phyloP scores from a whole-genome alignment of 78 protist species.

The Acrasis kona region DNA sequence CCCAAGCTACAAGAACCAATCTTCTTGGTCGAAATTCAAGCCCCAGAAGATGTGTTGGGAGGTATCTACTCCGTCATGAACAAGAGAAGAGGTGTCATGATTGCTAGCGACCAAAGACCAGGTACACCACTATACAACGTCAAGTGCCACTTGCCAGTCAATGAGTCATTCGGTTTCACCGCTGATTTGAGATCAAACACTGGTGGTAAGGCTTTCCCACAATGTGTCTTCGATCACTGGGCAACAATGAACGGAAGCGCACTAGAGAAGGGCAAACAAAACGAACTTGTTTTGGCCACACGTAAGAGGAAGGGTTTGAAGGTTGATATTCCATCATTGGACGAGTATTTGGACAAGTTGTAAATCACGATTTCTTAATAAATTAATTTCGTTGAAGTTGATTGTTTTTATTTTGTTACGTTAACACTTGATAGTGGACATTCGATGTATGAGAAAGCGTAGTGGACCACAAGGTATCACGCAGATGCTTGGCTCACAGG shows the following conservation, averaged over 20 bases:
- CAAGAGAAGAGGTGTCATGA: conserved; percentile 83
- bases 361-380: too few species aligned
- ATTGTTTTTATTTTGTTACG: too few species aligned
- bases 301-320: conserved; percentile 95
- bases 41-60: conserved; percentile 69
- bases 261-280: conserved; percentile 33
- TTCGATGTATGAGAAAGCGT: too few species aligned
- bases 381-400: too few species aligned
- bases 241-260: conserved; percentile 55
- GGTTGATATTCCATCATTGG: conserved; percentile 58
- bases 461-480: too few species aligned
- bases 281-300: conserved; percentile 35
- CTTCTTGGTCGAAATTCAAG: conserved; percentile 82
- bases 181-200: conserved; percentile 94
- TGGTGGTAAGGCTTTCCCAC: conserved; percentile 99
- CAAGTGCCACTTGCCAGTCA: conserved; percentile 94
- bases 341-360: conserved; percentile 54
- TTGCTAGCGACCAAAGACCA: conserved; percentile 76
- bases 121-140: conserved; percentile 80
- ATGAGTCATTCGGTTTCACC: conserved; percentile 98
- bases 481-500: too few species aligned
- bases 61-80: conserved; percentile 85
- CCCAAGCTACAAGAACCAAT: conserved; percentile 93
- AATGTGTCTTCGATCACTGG: conserved; percentile 97
- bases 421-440: too few species aligned